Percentiles rank a stretch among this genome's conserved stretches.
Conservation (phyloP, 2,329 filamentous ascomycete genomes). For the Trichoderma lentiforme region DNA sequence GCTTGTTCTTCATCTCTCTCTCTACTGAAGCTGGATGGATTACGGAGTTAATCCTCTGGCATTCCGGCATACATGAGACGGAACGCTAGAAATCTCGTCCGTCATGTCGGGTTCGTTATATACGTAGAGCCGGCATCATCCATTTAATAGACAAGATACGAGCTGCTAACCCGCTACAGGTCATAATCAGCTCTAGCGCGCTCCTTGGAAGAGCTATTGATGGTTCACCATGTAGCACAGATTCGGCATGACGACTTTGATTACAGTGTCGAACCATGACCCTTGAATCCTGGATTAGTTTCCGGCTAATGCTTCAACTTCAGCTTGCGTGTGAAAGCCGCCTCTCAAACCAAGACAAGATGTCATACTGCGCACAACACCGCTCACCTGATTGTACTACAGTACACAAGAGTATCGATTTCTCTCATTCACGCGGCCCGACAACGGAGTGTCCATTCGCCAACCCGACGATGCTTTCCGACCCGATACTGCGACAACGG, state of each 20-base stretch:
- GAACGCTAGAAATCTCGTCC: not conserved
- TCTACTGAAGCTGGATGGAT: not conserved
- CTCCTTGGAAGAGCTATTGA: not conserved
- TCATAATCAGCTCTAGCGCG: not conserved
- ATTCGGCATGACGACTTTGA: not conserved
- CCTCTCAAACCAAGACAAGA: not conserved
- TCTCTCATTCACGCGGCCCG: not conserved
- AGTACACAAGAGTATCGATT: not conserved
- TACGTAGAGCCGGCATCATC: not conserved
- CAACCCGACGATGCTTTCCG: not conserved
- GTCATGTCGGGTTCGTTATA: not conserved
- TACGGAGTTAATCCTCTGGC: not conserved
- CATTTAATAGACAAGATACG: not conserved
- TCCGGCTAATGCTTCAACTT: not conserved
- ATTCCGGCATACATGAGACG: not conserved
- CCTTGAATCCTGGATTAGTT: not conserved
- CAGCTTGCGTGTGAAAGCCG: not conserved
- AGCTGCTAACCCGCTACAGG: not conserved
- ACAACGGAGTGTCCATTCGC: not conserved
- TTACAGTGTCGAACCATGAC: not conserved
- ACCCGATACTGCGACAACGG: not conserved
- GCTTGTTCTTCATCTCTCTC: not conserved
- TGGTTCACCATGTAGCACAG: not conserved
- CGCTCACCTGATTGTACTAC: conserved; percentile 5
- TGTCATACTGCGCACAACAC: not conserved